A percentile compares a stretch with the other conserved stretches of the same genome.
These are phyloP conservation scores for Cynara cardunculus DNA, from an alignment of 129 eudicot genomes.

Conservation along the genomic window DNA sequence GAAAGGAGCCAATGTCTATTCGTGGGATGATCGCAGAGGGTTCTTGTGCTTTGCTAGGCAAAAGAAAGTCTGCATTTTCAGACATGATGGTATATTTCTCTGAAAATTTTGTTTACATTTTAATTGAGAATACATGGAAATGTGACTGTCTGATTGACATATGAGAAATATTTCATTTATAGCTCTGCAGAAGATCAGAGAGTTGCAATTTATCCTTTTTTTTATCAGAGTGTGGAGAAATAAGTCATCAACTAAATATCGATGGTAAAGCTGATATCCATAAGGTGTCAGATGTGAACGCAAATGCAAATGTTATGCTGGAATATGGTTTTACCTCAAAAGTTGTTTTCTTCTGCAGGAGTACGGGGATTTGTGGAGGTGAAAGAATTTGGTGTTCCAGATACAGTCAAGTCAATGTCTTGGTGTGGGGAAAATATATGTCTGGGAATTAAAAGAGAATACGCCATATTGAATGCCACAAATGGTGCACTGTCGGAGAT, in stretches of 20 bases:
- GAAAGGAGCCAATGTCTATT: constrained; percentile 74
- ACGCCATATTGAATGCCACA: constrained; percentile 64
- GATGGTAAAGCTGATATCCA: not conserved
- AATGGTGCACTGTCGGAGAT: constrained; percentile 76
- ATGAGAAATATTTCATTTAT: not conserved
- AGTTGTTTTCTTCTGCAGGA: constrained; percentile 40
- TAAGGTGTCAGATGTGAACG: not conserved
- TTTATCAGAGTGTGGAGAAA: constrained; percentile 3
- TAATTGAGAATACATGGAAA: not conserved
- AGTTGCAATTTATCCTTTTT: not conserved
- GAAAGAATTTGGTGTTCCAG: constrained; percentile 93
- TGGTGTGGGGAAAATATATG: constrained; percentile 99
- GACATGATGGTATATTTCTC: constrained; percentile 64
- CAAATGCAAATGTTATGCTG: not conserved
- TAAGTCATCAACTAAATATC: not conserved
- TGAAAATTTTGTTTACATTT: not conserved
- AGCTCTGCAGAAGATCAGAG: not conserved
- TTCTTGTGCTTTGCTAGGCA: constrained; percentile 83
- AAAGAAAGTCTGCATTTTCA: constrained; percentile 72
- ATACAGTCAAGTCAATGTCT: constrained; percentile 81
- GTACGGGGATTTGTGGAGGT: constrained; percentile 96
- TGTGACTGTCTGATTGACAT: not conserved
- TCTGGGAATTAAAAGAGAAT: constrained; percentile 78
- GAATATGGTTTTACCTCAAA: not conserved
- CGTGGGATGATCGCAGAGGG: constrained; percentile 89